Conservation (phyloP, 495 filamentous ascomycete species). For the Hypoxylon intermedium region DNA sequence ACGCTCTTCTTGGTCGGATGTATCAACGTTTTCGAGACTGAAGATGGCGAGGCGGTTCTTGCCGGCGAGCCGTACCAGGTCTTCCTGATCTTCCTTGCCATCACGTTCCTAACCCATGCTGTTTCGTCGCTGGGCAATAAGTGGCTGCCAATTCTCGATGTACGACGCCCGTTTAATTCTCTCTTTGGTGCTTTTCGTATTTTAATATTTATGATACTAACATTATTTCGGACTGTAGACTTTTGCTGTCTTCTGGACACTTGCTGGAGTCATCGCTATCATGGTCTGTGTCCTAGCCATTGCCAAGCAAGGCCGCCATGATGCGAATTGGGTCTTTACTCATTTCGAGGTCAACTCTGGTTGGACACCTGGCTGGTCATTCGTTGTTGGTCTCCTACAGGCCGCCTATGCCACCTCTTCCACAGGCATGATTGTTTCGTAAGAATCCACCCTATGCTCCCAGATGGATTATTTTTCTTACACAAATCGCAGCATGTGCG, state of each 20-base stretch:
- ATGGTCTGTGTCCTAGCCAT: conserved; percentile 52
- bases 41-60: conserved; percentile 47
- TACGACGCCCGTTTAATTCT: conserved; percentile 31
- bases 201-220: conserved; percentile 8
- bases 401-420: conserved; percentile 60
- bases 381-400: conserved; percentile 56
- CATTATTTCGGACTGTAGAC: conserved; percentile 40
- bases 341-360: conserved; percentile 57
- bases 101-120: conserved; percentile 61
- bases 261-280: conserved; percentile 55
- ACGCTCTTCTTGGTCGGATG: conserved; percentile 60
- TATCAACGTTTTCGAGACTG: conserved; percentile 59
- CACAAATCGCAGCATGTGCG: conserved; percentile 50
- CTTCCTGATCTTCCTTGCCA: conserved; percentile 64
- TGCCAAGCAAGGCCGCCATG: conserved; percentile 53
- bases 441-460: conserved; percentile 18
- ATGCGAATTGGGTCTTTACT: conserved; percentile 50
- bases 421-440: conserved; percentile 62
- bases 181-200: too few relatives aligned
- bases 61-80: conserved; percentile 62
- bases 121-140: conserved; percentile 65
- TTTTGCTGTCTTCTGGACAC: conserved; percentile 61
- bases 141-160: conserved; percentile 64
- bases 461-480: conserved; percentile 20
- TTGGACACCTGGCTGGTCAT: conserved; percentile 58